phyloP scores from a whole-genome alignment of 2,329 filamentous ascomycete species.

The Colletotrichum gigasporum region DNA sequence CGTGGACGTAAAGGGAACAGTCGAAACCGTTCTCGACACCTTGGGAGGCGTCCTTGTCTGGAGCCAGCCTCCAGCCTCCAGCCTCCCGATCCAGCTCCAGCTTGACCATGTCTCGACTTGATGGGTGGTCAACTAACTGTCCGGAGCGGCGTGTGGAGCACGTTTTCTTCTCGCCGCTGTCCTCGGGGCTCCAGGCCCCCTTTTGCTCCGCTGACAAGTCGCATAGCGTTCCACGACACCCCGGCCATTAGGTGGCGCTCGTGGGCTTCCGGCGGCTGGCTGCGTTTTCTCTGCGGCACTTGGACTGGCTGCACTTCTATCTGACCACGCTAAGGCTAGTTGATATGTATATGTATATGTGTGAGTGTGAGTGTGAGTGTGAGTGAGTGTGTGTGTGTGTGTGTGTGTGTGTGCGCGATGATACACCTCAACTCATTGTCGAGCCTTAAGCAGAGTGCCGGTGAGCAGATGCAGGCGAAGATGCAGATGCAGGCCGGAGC shows the following conservation, averaged over 20 bases:
- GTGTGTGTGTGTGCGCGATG: background rate
- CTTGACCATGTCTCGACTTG: constrained; percentile 3
- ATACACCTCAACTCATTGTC: background rate
- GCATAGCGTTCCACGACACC: background rate
- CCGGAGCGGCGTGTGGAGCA: constrained; percentile 7
- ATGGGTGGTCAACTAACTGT: background rate
- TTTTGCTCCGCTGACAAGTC: constrained; percentile 5
- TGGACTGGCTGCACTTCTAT: background rate
- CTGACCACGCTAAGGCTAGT: background rate
- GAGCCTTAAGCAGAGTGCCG: background rate
- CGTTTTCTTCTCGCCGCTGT: background rate
- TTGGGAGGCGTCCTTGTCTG: background rate
- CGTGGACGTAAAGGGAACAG: background rate
- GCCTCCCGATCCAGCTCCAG: background rate
- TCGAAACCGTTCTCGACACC: constrained; percentile 8
- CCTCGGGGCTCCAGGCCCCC: background rate
- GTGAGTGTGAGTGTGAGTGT: background rate
- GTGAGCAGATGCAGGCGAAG: constrained; percentile 11
- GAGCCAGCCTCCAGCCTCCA: background rate
- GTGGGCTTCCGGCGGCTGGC: background rate
- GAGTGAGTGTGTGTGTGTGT: background rate
- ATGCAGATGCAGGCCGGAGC: constrained; percentile 11
- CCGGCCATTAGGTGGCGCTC: background rate
- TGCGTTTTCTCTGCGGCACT: background rate
- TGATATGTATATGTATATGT: background rate